A percentile compares a stretch with the other conserved stretches of the same genome.
phyloP scores from a whole-genome alignment of 345 rosid species.

The Arabis hirsuta region DNA sequence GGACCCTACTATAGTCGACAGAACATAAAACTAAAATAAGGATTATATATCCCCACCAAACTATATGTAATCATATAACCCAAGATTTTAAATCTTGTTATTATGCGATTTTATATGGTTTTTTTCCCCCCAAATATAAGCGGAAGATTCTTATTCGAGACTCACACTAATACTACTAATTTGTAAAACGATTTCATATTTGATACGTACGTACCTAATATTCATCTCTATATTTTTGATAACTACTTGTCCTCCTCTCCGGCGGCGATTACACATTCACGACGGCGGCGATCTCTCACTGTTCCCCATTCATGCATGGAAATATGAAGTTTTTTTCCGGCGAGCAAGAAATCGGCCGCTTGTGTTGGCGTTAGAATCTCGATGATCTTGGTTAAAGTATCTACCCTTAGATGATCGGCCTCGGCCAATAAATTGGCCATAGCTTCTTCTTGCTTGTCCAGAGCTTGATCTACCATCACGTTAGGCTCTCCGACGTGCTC shows the following conservation, averaged over 20 bases:
- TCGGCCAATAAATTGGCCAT: constrained; percentile 43
- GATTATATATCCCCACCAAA: not conserved
- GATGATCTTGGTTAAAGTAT: constrained; percentile 42
- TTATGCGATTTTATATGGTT: not conserved
- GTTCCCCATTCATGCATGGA: constrained; percentile 54
- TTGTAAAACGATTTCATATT: not conserved
- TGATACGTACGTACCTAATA: constrained; percentile 33
- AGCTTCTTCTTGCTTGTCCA: constrained; percentile 40
- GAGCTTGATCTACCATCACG: constrained; percentile 41
- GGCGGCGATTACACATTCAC: constrained; percentile 22
- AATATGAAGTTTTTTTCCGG: constrained; percentile 50
- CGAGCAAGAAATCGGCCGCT: constrained; percentile 48
- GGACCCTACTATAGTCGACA: not conserved
- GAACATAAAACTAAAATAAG: not conserved
- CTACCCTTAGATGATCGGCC: constrained; percentile 50
- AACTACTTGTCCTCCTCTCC: constrained; percentile 21
- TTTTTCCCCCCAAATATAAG: too few relatives aligned
- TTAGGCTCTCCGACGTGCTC: constrained; percentile 18
- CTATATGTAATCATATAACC: not conserved
- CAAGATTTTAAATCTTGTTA: constrained; percentile 28
- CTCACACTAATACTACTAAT: too few relatives aligned
- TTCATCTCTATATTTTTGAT: not conserved
- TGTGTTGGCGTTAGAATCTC: constrained; percentile 42
- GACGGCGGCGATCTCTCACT: constrained; percentile 45
- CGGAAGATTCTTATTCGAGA: too few relatives aligned